Conservation (phyloP, 495 filamentous ascomycete species). For the Penicillium lividum region DNA sequence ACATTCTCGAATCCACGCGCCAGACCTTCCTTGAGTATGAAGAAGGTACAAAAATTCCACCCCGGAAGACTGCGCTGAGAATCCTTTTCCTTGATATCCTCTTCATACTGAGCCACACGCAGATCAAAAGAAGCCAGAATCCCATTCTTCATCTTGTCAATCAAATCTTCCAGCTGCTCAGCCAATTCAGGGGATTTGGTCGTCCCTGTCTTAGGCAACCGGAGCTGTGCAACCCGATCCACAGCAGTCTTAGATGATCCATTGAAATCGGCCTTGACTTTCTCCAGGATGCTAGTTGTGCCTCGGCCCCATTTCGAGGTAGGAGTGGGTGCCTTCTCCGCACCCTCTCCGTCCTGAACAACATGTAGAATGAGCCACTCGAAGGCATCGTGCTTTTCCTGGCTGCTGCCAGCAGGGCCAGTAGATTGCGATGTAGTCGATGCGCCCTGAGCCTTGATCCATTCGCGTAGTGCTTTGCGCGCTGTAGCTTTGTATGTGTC, state of each 20-base stretch:
- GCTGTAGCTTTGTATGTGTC: conserved; percentile 84
- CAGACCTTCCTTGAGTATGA: conserved; percentile 93
- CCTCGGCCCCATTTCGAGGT: conserved; percentile 78
- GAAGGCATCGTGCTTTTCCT: conserved; percentile 90
- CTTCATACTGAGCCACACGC: conserved; percentile 91
- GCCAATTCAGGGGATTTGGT: conserved; percentile 64
- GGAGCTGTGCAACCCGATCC: conserved; percentile 84
- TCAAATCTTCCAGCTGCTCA: conserved; percentile 79
- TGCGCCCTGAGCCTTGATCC: conserved; percentile 77
- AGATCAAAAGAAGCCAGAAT: conserved; percentile 90
- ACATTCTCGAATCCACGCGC: conserved; percentile 94
- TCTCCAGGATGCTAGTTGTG: conserved; percentile 81
- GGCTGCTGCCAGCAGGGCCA: conserved; percentile 47
- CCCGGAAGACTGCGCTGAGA: conserved; percentile 84
- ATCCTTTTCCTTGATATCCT: conserved; percentile 94
- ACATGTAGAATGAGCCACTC: conserved; percentile 97
- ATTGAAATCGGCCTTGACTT: conserved; percentile 90
- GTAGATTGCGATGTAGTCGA: conserved; percentile 35
- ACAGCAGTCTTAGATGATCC: conserved; percentile 71
- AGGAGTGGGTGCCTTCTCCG: conserved; percentile 69
- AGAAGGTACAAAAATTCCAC: conserved; percentile 99
- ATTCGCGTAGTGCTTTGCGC: conserved; percentile 78
- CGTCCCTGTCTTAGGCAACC: conserved; percentile 55
- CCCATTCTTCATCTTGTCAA: conserved; percentile 80
- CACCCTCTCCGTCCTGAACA: conserved; percentile 58